These are phyloP conservation scores for Porodaedalea pini DNA, from an alignment of 1,284 basidiomycete species.

Conservation along the genomic window DNA sequence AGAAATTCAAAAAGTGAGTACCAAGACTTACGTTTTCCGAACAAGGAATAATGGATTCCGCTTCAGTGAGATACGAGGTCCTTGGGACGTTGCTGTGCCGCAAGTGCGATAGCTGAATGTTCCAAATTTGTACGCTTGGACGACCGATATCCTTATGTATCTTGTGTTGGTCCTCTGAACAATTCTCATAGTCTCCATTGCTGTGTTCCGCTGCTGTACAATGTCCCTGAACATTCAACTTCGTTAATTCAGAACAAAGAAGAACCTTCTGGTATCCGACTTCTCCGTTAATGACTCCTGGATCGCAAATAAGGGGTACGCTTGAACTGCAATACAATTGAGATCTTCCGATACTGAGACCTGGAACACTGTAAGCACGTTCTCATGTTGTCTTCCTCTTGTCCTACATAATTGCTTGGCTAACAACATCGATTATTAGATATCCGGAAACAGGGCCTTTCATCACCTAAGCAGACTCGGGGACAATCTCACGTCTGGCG, in stretches of 20 bases:
- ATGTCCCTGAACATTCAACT: not conserved
- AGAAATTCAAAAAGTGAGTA: constrained; percentile 77
- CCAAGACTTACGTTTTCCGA: constrained; percentile 7
- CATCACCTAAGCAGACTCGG: not conserved
- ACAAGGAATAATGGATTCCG: not conserved
- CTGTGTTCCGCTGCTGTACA: not conserved
- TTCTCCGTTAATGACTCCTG: not conserved
- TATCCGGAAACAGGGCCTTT: not conserved
- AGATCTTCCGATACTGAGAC: not conserved
- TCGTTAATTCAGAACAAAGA: not conserved
- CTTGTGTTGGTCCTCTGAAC: not conserved
- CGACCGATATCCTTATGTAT: not conserved
- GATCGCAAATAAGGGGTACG: not conserved
- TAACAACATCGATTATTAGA: not conserved
- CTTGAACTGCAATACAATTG: not conserved
- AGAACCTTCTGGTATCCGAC: not conserved
- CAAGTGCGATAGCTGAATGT: constrained; percentile 29
- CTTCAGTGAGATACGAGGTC: constrained; percentile 50
- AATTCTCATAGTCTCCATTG: not conserved
- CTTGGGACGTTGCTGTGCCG: constrained; percentile 61
- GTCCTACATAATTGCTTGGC: not conserved
- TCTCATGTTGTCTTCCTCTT: not conserved
- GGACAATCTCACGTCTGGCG: not conserved
- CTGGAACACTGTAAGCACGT: not conserved
- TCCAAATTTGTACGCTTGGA: not conserved